Base-by-base conservation (phyloP, 768 basidiomycete genomes). In the Crucibulum laeve region DNA sequence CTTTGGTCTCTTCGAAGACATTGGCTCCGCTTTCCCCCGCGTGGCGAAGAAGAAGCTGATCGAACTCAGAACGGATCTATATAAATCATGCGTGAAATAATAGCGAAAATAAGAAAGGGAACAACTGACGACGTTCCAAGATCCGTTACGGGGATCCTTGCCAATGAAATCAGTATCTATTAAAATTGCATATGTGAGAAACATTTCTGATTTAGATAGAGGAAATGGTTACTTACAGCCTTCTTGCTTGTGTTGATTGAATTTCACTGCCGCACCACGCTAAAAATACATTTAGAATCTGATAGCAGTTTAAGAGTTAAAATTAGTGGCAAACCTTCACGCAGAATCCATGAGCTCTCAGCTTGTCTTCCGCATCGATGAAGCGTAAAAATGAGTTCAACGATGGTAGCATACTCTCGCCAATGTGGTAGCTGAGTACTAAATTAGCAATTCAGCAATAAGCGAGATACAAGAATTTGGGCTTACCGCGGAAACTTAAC, bases 211-310 rank as follows among this genome's bases (percentile, higher is more conserved):
- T 11, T 19, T 5, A 24, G 11, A 42, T 15, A 14, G 22, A 13
- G 5, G 10, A 15, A 33, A 19, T n/a, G 8, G 4, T 25, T 3
- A 60, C 65, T 57, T 38, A 67, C 65, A 69, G 35, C 63, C 67
- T 54, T 69, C 69, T 25, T 57, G 57, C 44, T 65, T 65, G 46
- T 52, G 46, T 25, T 65, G 64, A 37, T 63, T 63, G 41, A 71
- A 60, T 45, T 71, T 70, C 38, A 70, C 51, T 1, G 69, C 69
- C n/a, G 66, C 68, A 8, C 69, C 70, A 25, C 58, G 64, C 67
- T 71, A 36, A 13, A 17, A 14, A 24, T 25, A 4, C 25, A 32
- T 30, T 38, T 3, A 35, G 25, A 25, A 21, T 50, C 11, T 47
- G 44, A n/a, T 19, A 21, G 13, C 18, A 1, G 35, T 36, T 11